These are phyloP conservation scores for Lophiotrema nucula DNA, from an alignment of 495 filamentous ascomycete genomes.

Conservation along the genomic window DNA sequence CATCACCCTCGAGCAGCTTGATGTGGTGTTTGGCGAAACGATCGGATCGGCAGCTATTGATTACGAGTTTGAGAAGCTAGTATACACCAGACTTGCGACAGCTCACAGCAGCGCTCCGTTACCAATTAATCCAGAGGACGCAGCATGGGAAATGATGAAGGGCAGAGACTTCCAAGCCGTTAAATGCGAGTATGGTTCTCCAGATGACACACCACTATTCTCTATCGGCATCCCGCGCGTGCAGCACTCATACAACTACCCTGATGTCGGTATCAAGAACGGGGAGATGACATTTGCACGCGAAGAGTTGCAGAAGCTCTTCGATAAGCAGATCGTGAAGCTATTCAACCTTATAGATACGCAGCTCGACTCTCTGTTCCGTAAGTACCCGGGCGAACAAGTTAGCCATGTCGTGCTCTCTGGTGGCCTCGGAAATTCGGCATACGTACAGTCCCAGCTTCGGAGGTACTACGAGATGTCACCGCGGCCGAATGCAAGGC, in stretches of 20 bases:
- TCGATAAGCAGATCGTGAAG: conserved; percentile 56
- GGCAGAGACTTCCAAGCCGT: conserved; percentile 36
- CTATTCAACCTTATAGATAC: conserved; percentile 54
- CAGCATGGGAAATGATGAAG: conserved; percentile 41
- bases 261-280: conserved; percentile 42
- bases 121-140: conserved; percentile 28
- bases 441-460: conserved; percentile 52
- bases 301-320: conserved; percentile 52
- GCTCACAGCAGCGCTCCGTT: conserved; percentile 22
- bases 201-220: conserved; percentile 41
- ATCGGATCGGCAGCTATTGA: conserved; percentile 39
- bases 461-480: conserved; percentile 30
- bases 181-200: conserved; percentile 43
- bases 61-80: conserved; percentile 36
- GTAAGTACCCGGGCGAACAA: conserved; percentile 46
- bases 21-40: conserved; percentile 42
- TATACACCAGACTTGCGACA: conserved; percentile 16
- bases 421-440: conserved; percentile 63
- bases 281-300: conserved; percentile 44
- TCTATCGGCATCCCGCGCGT: conserved; percentile 38
- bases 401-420: conserved; percentile 61
- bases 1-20: conserved; percentile 44
- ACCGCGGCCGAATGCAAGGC: conserved; percentile 17
- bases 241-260: conserved; percentile 43
- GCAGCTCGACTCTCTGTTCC: conserved; percentile 53